These are phyloP conservation scores for Erigeron canadensis DNA, from an alignment of 129 eudicot species.

Conservation along the genomic window DNA sequence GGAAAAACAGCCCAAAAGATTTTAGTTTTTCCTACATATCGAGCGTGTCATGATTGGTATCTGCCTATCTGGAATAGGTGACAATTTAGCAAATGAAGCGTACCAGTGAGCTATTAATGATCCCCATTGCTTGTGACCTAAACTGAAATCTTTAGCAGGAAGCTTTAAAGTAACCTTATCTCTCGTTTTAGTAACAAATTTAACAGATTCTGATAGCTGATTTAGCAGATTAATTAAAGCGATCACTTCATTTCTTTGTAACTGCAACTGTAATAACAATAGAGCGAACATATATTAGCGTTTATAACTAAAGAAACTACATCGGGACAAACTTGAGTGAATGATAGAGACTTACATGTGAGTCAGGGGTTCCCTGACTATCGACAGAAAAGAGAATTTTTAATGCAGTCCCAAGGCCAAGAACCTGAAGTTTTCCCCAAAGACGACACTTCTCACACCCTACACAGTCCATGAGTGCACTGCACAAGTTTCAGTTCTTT, in stretches of 20 bases:
- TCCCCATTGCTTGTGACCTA: constrained; percentile 39
- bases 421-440: constrained; percentile 98
- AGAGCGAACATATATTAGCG: background rate
- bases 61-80: no score
- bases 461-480: constrained; percentile 95
- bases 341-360: constrained; percentile 53
- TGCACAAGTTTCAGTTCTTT: constrained; percentile 33
- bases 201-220: constrained; percentile 84
- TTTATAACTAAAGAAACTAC: background rate
- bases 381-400: constrained; percentile 81
- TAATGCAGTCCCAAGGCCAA: constrained; percentile 94
- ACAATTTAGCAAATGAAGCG: no score
- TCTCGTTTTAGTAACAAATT: constrained; percentile 54
- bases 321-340: background rate
- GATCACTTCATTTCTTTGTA: constrained; percentile 95
- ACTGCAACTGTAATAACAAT: constrained; percentile 49
- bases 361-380: constrained; percentile 41
- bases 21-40: background rate
- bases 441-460: constrained; percentile 98
- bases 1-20: constrained; percentile 27
- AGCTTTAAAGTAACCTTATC: constrained; percentile 19
- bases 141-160: constrained; percentile 19
- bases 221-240: constrained; percentile 81
- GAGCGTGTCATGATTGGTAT: background rate
- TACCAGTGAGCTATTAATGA: constrained; percentile 42